A percentile compares a stretch with the other conserved stretches of the same genome.
These are phyloP conservation scores for Suillus paluster DNA, from an alignment of 768 basidiomycete species.

Conservation along the genomic window DNA sequence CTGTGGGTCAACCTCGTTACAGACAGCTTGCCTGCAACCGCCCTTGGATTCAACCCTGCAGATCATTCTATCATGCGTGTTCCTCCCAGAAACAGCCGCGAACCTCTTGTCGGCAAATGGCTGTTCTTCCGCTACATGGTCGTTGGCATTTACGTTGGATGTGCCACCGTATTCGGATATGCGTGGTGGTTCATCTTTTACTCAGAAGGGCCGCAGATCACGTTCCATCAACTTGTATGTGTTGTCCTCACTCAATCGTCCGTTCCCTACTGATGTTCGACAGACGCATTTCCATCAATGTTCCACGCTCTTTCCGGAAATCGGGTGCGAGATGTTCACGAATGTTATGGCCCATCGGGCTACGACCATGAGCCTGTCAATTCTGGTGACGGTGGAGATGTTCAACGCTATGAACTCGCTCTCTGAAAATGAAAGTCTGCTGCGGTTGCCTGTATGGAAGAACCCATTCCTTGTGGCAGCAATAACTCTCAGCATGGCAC, in stretches of 20 bases:
- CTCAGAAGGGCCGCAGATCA: conserved; percentile 87
- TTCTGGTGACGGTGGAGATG: conserved; percentile 96
- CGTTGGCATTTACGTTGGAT: conserved; percentile 91
- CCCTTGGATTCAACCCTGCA: conserved; percentile 96
- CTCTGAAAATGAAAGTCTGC: conserved; percentile 93
- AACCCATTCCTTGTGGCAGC: conserved; percentile 92
- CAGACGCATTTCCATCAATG: conserved; percentile 98
- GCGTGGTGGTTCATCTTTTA: conserved; percentile 99
- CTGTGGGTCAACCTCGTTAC: conserved; percentile 99
- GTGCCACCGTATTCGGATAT: conserved; percentile 95
- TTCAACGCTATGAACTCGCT: conserved; percentile 98
- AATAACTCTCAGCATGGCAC: conserved; percentile 86
- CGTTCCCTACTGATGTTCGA: conserved; percentile 11
- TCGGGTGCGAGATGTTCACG: conserved; percentile 96
- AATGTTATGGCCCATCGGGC: conserved; percentile 84
- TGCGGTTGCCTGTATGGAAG: conserved; percentile 90
- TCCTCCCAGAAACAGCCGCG: conserved; percentile 87
- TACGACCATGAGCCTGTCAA: conserved; percentile 95
- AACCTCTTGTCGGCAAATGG: conserved; percentile 92
- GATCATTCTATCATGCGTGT: conserved; percentile 97
- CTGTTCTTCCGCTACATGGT: conserved; percentile 96
- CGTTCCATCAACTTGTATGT: conserved; percentile 90
- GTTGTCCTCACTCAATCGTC: not conserved
- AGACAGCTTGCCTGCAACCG: conserved; percentile 94
- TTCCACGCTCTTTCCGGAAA: conserved; percentile 76